Conservation (phyloP, 495 filamentous ascomycete species). For the Penicillium steckii region DNA sequence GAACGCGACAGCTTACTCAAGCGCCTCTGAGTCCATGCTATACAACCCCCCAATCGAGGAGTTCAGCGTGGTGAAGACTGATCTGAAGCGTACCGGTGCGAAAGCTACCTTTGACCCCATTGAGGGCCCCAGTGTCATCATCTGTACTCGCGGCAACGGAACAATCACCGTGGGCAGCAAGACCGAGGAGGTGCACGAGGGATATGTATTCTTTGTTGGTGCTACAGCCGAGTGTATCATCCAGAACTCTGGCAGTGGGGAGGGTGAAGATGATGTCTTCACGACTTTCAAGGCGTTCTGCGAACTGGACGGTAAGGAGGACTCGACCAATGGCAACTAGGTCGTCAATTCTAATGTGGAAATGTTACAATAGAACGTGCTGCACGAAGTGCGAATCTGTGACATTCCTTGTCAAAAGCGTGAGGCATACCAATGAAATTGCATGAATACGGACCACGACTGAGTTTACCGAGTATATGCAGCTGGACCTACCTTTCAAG, state of each 20-base stretch:
- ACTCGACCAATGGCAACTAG: slow-evolving; percentile 39
- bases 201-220: slow-evolving; percentile 90
- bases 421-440: background rate
- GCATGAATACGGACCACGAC: background rate
- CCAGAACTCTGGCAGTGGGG: slow-evolving; percentile 55
- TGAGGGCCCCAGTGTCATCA: slow-evolving; percentile 87
- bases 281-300: slow-evolving; percentile 96
- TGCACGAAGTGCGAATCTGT: slow-evolving; percentile 21
- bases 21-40: slow-evolving; percentile 63
- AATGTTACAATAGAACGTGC: slow-evolving; percentile 14
- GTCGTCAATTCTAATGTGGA: slow-evolving; percentile 19
- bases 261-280: slow-evolving; percentile 59
- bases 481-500: too few relatives aligned
- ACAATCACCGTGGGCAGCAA: slow-evolving; percentile 78
- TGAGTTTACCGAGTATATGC: too few relatives aligned
- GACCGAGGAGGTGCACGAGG: slow-evolving; percentile 70
- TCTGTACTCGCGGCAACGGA: slow-evolving; percentile 81
- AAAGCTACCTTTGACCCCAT: slow-evolving; percentile 85
- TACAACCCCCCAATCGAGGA: slow-evolving; percentile 98
- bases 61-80: slow-evolving; percentile 84
- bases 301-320: slow-evolving; percentile 65
- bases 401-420: slow-evolving; percentile 6
- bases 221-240: slow-evolving; percentile 82
- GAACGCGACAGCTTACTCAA: slow-evolving; percentile 74
- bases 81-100: slow-evolving; percentile 64